phyloP scores from a whole-genome alignment of 768 basidiomycete genomes.

The Lactarius indigo region DNA sequence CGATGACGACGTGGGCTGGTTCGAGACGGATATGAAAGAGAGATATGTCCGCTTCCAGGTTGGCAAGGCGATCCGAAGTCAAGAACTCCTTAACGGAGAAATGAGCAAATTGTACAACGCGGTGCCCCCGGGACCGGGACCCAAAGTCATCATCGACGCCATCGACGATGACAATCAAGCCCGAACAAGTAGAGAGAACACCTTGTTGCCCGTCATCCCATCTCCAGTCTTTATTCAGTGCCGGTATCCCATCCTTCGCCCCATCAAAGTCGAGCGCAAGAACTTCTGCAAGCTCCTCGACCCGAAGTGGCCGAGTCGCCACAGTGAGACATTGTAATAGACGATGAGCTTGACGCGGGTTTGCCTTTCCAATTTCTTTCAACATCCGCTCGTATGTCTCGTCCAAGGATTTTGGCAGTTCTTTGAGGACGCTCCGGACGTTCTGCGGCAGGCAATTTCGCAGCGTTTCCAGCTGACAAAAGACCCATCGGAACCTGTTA shows the following conservation, averaged over 20 bases:
- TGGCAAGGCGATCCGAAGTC: background rate
- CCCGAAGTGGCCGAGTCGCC: background rate
- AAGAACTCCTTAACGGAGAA: constrained; percentile 1
- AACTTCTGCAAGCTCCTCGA: background rate
- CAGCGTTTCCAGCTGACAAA: background rate
- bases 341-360: background rate
- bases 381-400: background rate
- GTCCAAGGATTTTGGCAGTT: background rate
- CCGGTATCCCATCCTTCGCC: background rate
- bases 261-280: background rate
- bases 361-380: background rate
- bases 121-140: too few species aligned
- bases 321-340: background rate
- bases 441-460: background rate
- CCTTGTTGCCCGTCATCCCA: background rate
- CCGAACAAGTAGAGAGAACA: background rate
- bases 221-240: background rate
- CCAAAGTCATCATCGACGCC: background rate
- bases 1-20: background rate
- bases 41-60: background rate
- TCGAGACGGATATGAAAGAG: background rate
- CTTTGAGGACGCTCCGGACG: background rate
- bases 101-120: background rate
- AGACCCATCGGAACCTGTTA: background rate
- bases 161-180: background rate